A percentile compares a stretch with the other conserved stretches of the same genome.
These are phyloP conservation scores for Calonectria fujianensis DNA, from an alignment of 2,329 filamentous ascomycete genomes.

Conservation along the genomic window DNA sequence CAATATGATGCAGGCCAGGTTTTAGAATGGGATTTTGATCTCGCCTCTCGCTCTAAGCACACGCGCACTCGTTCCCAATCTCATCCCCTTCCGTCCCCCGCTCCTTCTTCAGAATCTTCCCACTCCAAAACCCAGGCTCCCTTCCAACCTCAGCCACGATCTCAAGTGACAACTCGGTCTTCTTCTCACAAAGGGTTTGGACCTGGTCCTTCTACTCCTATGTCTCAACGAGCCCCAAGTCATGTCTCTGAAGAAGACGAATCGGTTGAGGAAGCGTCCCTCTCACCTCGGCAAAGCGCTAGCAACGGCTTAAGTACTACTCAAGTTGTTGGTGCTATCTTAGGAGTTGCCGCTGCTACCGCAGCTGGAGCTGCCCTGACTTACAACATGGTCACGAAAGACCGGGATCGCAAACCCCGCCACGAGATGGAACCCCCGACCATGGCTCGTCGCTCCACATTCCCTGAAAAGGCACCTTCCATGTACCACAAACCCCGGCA, in stretches of 20 bases:
- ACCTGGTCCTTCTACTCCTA: slow-evolving; percentile 50
- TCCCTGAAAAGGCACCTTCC: slow-evolving; percentile 64
- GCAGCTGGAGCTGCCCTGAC: slow-evolving; percentile 76
- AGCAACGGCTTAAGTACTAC: slow-evolving; percentile 72
- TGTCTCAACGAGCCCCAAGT: slow-evolving; percentile 50
- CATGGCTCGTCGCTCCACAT: slow-evolving; percentile 68
- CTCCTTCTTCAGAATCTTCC: slow-evolving; percentile 49
- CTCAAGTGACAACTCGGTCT: slow-evolving; percentile 38
- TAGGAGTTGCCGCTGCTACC: slow-evolving; percentile 84
- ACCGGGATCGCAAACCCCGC: slow-evolving; percentile 66
- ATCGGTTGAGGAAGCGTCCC: slow-evolving; percentile 40
- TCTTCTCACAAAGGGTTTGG: slow-evolving; percentile 47
- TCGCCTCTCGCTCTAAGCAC: slow-evolving; percentile 54
- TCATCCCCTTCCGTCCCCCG: slow-evolving; percentile 49
- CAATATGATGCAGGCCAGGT: slow-evolving; percentile 65
- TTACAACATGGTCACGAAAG: slow-evolving; percentile 78
- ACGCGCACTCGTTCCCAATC: slow-evolving; percentile 49
- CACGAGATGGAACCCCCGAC: slow-evolving; percentile 64
- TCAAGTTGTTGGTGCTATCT: slow-evolving; percentile 82
- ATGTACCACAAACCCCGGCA: slow-evolving; percentile 46
- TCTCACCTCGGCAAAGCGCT: slow-evolving; percentile 60
- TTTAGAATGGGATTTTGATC: slow-evolving; percentile 70
- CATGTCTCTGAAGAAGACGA: slow-evolving; percentile 47
- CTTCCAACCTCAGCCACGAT: slow-evolving; percentile 45
- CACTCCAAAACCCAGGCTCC: slow-evolving; percentile 48